Percentiles rank a stretch among this genome's conserved stretches.
Evolutionary conservation across 805 yeast genomes (phyloP).

Genomic region (Saccharomycopsis schoenii): DNA sequence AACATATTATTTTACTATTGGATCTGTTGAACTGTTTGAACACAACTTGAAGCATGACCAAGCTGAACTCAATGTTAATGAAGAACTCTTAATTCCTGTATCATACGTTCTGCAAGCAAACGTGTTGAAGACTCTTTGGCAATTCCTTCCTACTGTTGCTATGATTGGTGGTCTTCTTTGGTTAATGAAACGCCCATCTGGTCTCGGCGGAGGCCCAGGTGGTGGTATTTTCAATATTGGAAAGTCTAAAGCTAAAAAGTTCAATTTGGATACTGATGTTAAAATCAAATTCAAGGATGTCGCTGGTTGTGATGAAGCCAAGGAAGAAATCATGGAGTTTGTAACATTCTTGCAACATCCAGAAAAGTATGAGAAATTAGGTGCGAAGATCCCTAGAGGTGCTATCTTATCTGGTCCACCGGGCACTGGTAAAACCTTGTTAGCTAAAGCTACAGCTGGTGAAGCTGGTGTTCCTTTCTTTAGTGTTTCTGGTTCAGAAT

Average conservation of each 20-base stretch:
- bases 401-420: slow-evolving; percentile 98
- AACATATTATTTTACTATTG: slow-evolving; percentile 57
- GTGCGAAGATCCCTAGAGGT: slow-evolving; percentile 97
- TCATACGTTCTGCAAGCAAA: slow-evolving; percentile 66
- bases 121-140: slow-evolving; percentile 49
- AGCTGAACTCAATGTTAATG: slow-evolving; percentile 51
- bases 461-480: slow-evolving; percentile 97
- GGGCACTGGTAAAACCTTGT: slow-evolving; percentile 95
- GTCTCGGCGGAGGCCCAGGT: slow-evolving; percentile 36
- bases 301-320: slow-evolving; percentile 96
- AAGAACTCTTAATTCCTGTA: slow-evolving; percentile 68
- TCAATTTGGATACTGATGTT: slow-evolving; percentile 86
- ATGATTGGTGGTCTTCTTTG: slow-evolving; percentile 85
- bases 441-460: slow-evolving; percentile 98
- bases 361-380: slow-evolving; percentile 77
- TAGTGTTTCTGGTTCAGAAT: slow-evolving; percentile 95
- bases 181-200: slow-evolving; percentile 56
- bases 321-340: slow-evolving; percentile 96
- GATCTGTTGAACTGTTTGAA: slow-evolving; percentile 84
- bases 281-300: slow-evolving; percentile 87
- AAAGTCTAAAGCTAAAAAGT: slow-evolving; percentile 80
- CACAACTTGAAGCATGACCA: slow-evolving; percentile 68
- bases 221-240: slow-evolving; percentile 82
- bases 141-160: slow-evolving; percentile 80
- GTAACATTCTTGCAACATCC: slow-evolving; percentile 90